Evolutionary conservation across 176 grass and related monocot genomes (phyloP), one percentile per base, ranked within the genome.

Genomic region (Oryza officinalis): DNA sequence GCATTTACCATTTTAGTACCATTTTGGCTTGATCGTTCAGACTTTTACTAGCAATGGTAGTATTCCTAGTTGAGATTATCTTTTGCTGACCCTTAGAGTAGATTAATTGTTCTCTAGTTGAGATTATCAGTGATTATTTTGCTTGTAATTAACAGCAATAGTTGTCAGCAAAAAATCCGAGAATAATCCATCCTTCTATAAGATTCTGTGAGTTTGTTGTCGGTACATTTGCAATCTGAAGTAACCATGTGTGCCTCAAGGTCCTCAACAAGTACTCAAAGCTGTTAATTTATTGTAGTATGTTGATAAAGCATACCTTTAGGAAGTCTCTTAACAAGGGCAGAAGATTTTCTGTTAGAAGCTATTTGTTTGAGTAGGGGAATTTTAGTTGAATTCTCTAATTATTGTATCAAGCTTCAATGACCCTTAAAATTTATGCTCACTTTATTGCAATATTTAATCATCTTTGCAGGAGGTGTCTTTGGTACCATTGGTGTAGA

Each of bases 401-500:
- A 71, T 49, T 71, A 31, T 54, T 65, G 32, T 54, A 41, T 88
- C 2, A 65, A 69, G 2, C 27, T 28, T 49, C 22, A 20, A 61
- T 77, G 41, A 63, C 45, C 54, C 37, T 50, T 26, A 5, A 80
- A 26, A 46, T 60, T 41, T 67, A 26, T 82, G 30, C 54, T 83
- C 15, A 88, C 22, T 75, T 40, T 60, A 66, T 52, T 47, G 40
- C 65, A 30, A 43, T 47, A 63, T 82, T 89, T 17, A 41, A 41
- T 41, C 31, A 14, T 80, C 74, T 84, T 89, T 76, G 71, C 92
- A 97, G 95, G 90, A 63, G 90, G 84, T 43, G 83, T 89, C 64
- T 84, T 89, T 46, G 74, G 91, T 83, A 88, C 78, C 18, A 65
- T 81, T 63, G 87, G 45, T 26, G 71, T 87, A 75, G 80, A 72